These are phyloP conservation scores for Pouteria campechiana DNA, from an alignment of 179 eudicot genomes.

Conservation along the genomic window DNA sequence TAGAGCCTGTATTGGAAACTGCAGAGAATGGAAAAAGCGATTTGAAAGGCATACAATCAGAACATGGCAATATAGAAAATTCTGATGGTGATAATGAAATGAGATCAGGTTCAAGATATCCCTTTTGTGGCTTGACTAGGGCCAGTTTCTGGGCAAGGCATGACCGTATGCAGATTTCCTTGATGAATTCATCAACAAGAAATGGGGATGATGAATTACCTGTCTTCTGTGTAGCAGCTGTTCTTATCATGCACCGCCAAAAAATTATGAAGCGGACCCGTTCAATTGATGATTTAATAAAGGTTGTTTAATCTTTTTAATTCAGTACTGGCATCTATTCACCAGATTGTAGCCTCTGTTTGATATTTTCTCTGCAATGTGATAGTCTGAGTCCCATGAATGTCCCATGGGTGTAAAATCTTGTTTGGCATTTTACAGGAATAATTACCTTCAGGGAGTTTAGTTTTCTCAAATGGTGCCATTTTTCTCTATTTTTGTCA, in stretches of 20 bases:
- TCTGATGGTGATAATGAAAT: slow-evolving; percentile 43
- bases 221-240: slow-evolving; percentile 90
- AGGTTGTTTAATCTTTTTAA: slow-evolving; percentile 27
- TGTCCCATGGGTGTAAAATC: too few species aligned
- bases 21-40: slow-evolving; percentile 22
- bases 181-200: slow-evolving; percentile 31
- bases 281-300: slow-evolving; percentile 92
- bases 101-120: slow-evolving; percentile 36
- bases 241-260: slow-evolving; percentile 74
- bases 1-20: slow-evolving; percentile 40
- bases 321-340: too few species aligned
- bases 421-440: too few species aligned
- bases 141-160: slow-evolving; percentile 76
- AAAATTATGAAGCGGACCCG: slow-evolving; percentile 69
- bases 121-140: slow-evolving; percentile 86
- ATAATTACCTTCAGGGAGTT: too few species aligned
- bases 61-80: slow-evolving; percentile 29
- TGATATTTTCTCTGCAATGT: too few species aligned
- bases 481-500: too few species aligned
- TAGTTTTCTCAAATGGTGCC: too few species aligned
- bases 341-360: too few species aligned
- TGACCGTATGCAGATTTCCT: slow-evolving; percentile 39
- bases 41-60: slow-evolving; percentile 32
- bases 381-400: too few species aligned
- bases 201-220: slow-evolving; percentile 79